phyloP scores from a whole-genome alignment of 176 grass and related monocot genomes.

The Phoenix roebelenii region DNA sequence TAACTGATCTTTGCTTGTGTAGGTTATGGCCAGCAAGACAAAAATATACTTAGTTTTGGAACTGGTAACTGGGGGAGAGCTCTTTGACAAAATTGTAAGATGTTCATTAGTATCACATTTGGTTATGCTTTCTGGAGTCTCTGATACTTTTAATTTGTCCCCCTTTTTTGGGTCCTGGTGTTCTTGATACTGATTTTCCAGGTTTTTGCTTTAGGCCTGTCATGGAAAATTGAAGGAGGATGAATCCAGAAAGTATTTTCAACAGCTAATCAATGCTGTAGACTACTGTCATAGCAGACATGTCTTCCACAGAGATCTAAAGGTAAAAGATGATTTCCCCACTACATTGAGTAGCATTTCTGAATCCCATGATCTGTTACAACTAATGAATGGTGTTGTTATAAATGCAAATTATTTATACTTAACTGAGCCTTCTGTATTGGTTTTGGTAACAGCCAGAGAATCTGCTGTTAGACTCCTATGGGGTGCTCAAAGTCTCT shows the following conservation, averaged over 20 bases:
- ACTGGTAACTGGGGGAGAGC: constrained; percentile 82
- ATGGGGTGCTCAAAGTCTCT: constrained; percentile 72
- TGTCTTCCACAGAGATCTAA: constrained; percentile 87
- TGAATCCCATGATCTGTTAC: too few species aligned
- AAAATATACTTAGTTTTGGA: constrained; percentile 98
- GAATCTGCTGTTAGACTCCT: constrained; percentile 79
- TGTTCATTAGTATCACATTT: background rate
- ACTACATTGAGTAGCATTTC: too few species aligned
- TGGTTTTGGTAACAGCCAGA: constrained; percentile 48
- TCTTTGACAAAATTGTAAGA: constrained; percentile 93
- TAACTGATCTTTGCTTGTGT: background rate
- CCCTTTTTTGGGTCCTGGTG: too few species aligned
- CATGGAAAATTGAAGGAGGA: constrained; percentile 83
- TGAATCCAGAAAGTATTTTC: constrained; percentile 95
- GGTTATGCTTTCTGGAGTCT: background rate
- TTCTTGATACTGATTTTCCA: background rate
- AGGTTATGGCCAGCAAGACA: constrained; percentile 99
- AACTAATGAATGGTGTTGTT: too few species aligned
- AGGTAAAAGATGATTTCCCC: constrained; percentile 28
- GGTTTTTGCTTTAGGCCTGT: constrained; percentile 39
- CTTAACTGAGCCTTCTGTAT: background rate
- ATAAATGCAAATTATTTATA: background rate
- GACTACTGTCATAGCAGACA: constrained; percentile 98
- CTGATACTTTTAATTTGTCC: background rate
- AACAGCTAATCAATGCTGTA: constrained; percentile 92